Percentiles rank a stretch among this genome's conserved stretches.
Conservation (phyloP, 345 rosid genomes). For the Rhizophora apiculata region DNA sequence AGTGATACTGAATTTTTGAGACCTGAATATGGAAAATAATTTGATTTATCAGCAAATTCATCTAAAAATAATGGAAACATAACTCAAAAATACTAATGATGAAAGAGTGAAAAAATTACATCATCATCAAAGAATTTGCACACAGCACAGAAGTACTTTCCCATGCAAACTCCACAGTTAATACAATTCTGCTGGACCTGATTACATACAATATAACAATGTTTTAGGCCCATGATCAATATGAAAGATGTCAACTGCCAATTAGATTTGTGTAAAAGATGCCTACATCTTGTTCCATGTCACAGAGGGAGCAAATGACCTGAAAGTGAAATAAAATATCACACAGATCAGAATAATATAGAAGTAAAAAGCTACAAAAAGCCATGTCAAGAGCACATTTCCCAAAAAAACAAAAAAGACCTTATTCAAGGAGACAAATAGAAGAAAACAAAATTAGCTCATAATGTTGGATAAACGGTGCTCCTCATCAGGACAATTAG, state of each 20-base stretch:
- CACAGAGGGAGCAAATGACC: slow-evolving; percentile 72
- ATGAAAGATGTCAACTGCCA: background rate
- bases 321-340: slow-evolving; percentile 15
- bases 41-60: slow-evolving; percentile 1
- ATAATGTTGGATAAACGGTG: background rate
- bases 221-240: background rate
- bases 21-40: slow-evolving; percentile 30
- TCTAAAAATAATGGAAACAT: background rate
- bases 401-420: background rate
- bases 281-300: slow-evolving; percentile 71
- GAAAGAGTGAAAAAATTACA: slow-evolving; percentile 31
- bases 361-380: background rate
- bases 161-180: slow-evolving; percentile 75
- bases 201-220: background rate
- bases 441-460: background rate
- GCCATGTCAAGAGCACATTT: background rate
- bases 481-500: slow-evolving; percentile 2
- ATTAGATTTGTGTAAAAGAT: background rate
- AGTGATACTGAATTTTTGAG: slow-evolving; percentile 60
- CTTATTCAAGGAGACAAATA: background rate
- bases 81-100: background rate
- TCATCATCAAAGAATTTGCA: slow-evolving; percentile 84
- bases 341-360: no score
- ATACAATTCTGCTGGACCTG: slow-evolving; percentile 62
- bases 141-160: slow-evolving; percentile 59